phyloP scores from a whole-genome alignment of 2,329 filamentous ascomycete species.

The Epichloe sibirici region DNA sequence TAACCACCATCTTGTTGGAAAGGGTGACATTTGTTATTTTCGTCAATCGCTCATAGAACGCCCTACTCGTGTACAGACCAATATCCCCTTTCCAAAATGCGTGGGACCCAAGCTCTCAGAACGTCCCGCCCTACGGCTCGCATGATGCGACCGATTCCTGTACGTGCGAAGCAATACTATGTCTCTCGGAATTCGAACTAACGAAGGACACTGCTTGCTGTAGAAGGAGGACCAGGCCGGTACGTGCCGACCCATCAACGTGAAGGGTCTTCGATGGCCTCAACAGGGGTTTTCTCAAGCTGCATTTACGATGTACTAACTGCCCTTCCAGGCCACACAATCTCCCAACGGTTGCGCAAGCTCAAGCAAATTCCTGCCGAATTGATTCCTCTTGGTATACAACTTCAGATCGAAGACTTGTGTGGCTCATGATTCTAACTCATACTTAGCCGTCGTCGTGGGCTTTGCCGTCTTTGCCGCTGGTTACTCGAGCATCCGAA shows the following conservation, averaged over 20 bases:
- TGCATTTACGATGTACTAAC: neutral
- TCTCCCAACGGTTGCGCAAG: constrained; percentile 87
- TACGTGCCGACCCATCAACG: constrained; percentile 31
- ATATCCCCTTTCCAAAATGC: constrained; percentile 37
- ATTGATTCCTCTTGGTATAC: constrained; percentile 80
- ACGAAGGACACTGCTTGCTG: constrained; percentile 16
- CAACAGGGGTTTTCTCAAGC: neutral
- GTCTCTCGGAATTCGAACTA: constrained; percentile 11
- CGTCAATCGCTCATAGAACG: constrained; percentile 16
- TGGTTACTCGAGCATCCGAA: constrained; percentile 68
- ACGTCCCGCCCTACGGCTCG: constrained; percentile 55
- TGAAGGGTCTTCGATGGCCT: neutral
- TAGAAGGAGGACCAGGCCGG: constrained; percentile 57
- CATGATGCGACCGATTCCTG: constrained; percentile 61
- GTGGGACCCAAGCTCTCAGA: constrained; percentile 50
- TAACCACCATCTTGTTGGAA: constrained; percentile 16
- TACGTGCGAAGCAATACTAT: constrained; percentile 28
- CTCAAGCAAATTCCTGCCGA: constrained; percentile 86
- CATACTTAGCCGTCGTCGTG: constrained; percentile 62
- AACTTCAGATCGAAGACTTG: neutral
- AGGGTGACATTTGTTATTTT: constrained; percentile 16
- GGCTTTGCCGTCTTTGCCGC: constrained; percentile 72
- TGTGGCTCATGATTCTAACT: constrained; percentile 1
- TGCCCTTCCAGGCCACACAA: constrained; percentile 63
- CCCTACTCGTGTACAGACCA: constrained; percentile 12